Evolutionary conservation across 73 alveolate species (phyloP), one percentile per base, ranked within the genome.

Genomic region (Paramecium tetraurelia): DNA sequence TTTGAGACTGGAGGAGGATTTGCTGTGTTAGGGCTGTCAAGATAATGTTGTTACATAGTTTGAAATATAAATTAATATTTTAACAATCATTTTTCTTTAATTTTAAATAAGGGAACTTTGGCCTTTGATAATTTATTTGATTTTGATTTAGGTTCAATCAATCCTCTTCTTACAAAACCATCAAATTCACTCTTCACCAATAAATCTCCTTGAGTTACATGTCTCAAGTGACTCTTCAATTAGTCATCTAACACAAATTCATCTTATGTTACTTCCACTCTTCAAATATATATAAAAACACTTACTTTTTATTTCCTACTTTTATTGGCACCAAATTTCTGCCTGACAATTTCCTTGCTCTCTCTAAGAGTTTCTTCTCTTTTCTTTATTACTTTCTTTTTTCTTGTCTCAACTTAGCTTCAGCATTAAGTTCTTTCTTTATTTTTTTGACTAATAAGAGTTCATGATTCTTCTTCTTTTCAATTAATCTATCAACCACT

Each of bases 81-180:
- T 75, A 38, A 75, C 59, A 75, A 35, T 35, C 68, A 80, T 48
- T 48, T 80, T 44, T 80, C 75, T 41, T 48, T 80, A 44, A 44
- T 44, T 46, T 80, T 80, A 46, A 14, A 80, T 80, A 41, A 41
- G 11, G 90, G 90, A 41, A 80, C 70, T 46, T 80, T 80, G 21
- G 90, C 43, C 44, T 80, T 80, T 10, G 70, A 27, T 80, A 80
- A 80, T 48, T 80, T 80, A 22, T 80, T 80, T 20, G 76, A 41
- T 80, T 80, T 80, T 24, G 63, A 33, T 80, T 80, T 80, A 9
- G 90, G 90, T 48, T 80, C 90, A 44, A 80, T 80, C 72, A 80
- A 80, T 21, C 90, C 90, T 80, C 90, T 80, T 80, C 90, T 80
- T 5, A 48, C 75, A 80, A 44, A 80, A 10, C 75, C 75, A 0